phyloP scores from a whole-genome alignment of 2,329 filamentous ascomycete genomes.

The Grosmannia huntii region DNA sequence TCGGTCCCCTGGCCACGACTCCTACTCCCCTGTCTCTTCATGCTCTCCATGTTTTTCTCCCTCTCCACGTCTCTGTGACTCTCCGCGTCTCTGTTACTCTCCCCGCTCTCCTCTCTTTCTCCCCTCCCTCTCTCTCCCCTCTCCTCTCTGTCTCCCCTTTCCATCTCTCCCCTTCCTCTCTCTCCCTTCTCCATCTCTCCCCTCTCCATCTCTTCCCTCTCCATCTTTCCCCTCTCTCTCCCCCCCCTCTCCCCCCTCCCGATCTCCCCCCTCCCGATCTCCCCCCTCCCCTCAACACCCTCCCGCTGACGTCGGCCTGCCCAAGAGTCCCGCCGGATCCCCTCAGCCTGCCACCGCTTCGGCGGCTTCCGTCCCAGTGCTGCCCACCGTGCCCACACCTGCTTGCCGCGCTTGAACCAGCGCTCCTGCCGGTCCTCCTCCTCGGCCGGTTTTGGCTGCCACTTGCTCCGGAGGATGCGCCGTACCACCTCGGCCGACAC shows the following conservation, averaged over 20 bases:
- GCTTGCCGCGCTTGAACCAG: conserved; percentile 48
- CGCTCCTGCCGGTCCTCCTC: conserved; percentile 43
- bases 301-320: conserved; percentile 5
- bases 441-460: conserved; percentile 47
- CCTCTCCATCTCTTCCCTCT: too few relatives aligned
- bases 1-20: not conserved
- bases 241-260: too few relatives aligned
- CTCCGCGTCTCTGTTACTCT: not conserved
- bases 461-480: conserved; percentile 72
- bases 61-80: not conserved
- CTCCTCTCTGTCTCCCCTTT: not conserved
- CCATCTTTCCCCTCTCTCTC: not conserved
- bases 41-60: not conserved
- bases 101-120: not conserved
- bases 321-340: conserved; percentile 17
- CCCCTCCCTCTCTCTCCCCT: not conserved
- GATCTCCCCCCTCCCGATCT: not conserved
- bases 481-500: conserved; percentile 80
- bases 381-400: conserved; percentile 46
- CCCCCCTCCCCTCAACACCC: not conserved
- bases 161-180: too few relatives aligned
- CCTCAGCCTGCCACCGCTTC: conserved; percentile 43
- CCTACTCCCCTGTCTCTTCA: too few relatives aligned
- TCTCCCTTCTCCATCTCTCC: not conserved
- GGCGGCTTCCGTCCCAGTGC: conserved; percentile 51